Evolutionary conservation across 495 filamentous ascomycete species (phyloP).

Genomic region (Xanthoparmelia taractica): DNA sequence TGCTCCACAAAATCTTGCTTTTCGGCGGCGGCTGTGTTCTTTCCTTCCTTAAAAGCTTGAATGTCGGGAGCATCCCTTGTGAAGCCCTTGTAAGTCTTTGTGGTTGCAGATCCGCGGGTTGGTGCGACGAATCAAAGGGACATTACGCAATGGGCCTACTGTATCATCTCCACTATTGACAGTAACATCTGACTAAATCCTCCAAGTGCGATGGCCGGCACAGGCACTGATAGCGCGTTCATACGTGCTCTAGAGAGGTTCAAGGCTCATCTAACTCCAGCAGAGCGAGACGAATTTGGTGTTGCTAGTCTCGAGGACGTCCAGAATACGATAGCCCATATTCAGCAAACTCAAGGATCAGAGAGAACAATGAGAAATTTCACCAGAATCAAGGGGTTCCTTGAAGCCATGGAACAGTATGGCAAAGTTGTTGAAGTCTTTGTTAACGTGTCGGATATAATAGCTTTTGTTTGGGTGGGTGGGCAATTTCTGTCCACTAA

Average conservation of each 20-base stretch:
- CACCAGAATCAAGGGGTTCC: constrained; percentile 31
- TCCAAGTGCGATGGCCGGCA: background rate
- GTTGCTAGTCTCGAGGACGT: background rate
- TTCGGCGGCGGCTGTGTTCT: background rate
- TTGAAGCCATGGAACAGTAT: constrained; percentile 38
- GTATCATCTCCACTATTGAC: no score
- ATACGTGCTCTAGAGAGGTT: background rate
- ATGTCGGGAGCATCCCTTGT: background rate
- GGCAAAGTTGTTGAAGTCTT: constrained; percentile 37
- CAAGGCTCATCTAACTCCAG: background rate
- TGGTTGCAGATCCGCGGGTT: background rate
- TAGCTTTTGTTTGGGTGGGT: constrained; percentile 38
- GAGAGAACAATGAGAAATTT: constrained; percentile 30
- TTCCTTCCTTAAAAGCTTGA: background rate
- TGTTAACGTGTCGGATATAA: constrained; percentile 28
- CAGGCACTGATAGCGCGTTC: background rate
- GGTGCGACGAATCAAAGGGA: background rate
- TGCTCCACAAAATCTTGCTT: no score
- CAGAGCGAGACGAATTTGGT: background rate
- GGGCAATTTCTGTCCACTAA: background rate
- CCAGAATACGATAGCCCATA: background rate
- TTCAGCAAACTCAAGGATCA: background rate
- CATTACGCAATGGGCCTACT: background rate
- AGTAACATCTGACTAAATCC: no score
- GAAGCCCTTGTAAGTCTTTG: background rate